phyloP scores from a whole-genome alignment of 2,329 filamentous ascomycete genomes.

The Truncatella angustata region DNA sequence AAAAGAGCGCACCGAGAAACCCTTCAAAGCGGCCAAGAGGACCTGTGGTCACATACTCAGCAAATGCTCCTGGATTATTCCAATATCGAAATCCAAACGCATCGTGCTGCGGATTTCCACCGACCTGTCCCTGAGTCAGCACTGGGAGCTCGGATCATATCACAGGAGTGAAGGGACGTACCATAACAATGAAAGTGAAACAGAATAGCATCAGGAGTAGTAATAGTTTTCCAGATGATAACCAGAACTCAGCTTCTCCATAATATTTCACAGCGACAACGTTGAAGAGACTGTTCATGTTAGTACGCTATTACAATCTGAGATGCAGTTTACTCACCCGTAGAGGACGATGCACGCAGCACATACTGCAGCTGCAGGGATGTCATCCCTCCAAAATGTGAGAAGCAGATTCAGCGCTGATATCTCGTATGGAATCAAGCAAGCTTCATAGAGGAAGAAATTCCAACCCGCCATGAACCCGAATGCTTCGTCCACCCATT shows the following conservation, averaged over 20 bases:
- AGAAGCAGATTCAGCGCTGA: conserved; percentile 39
- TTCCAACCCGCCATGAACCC: conserved; percentile 54
- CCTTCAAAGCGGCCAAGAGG: conserved; percentile 64
- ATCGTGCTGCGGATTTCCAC: conserved; percentile 69
- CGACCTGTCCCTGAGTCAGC: too few relatives aligned
- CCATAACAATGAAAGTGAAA: conserved; percentile 79
- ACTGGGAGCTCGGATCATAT: too few relatives aligned
- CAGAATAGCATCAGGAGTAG: conserved; percentile 65
- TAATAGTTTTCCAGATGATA: conserved; percentile 61
- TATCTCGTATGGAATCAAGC: conserved; percentile 40
- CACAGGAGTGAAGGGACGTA: too few relatives aligned
- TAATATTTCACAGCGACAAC: conserved; percentile 30
- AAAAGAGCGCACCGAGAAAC: conserved; percentile 57
- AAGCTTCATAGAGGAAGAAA: conserved; percentile 41
- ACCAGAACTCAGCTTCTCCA: conserved; percentile 68
- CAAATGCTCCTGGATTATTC: conserved; percentile 61
- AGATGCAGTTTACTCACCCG: conserved; percentile 35
- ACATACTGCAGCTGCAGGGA: conserved; percentile 48
- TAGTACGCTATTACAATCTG: neutral
- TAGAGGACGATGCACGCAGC: conserved; percentile 28
- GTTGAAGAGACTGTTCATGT: conserved; percentile 25
- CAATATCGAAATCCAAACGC: conserved; percentile 71
- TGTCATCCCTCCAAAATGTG: conserved; percentile 43
- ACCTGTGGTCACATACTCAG: conserved; percentile 57
- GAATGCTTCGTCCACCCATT: conserved; percentile 65